A percentile compares a stretch with the other conserved stretches of the same genome.
These are phyloP conservation scores for Schwanniomyces yamadae DNA, from an alignment of 805 yeast species.

Conservation along the genomic window DNA sequence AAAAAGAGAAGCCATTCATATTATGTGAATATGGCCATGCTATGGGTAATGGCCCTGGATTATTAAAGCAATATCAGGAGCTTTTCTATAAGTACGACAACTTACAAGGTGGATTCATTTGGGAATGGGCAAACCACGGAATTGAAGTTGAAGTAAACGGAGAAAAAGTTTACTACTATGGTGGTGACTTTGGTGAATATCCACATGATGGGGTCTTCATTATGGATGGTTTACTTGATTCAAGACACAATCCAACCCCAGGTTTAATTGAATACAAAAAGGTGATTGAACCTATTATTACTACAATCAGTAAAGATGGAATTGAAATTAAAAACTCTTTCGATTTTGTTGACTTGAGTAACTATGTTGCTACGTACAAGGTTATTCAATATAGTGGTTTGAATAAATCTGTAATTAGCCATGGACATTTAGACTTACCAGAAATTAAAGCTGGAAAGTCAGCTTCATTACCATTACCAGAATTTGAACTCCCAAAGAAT, in stretches of 20 bases:
- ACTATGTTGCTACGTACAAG: slow-evolving; percentile 5
- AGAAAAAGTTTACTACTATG: slow-evolving; percentile 21
- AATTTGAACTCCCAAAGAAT: slow-evolving; percentile 2
- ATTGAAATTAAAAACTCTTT: slow-evolving; percentile 15
- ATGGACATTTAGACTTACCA: slow-evolving; percentile 7
- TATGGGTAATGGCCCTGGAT: slow-evolving; percentile 41
- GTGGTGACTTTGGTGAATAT: slow-evolving; percentile 37
- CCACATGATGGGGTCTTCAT: slow-evolving; percentile 36
- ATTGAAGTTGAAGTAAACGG: slow-evolving; percentile 14
- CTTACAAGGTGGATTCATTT: slow-evolving; percentile 36
- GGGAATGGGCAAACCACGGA: slow-evolving; percentile 44
- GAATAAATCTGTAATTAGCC: slow-evolving; percentile 5
- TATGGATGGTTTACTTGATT: slow-evolving; percentile 33
- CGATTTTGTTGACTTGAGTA: slow-evolving; percentile 18
- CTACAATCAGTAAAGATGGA: slow-evolving; percentile 5
- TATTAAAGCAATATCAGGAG: slow-evolving; percentile 29
- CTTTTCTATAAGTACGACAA: slow-evolving; percentile 24
- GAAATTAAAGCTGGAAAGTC: slow-evolving; percentile 6
- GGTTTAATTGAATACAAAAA: slow-evolving; percentile 30
- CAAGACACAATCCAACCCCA: slow-evolving; percentile 34
- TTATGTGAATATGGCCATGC: slow-evolving; percentile 39
- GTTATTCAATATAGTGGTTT: slow-evolving; percentile 8
- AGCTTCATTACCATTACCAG: slow-evolving; percentile 4
- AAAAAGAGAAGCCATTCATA: slow-evolving; percentile 26
- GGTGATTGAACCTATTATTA: slow-evolving; percentile 31